Percentiles rank a stretch among this genome's conserved stretches.
Evolutionary conservation across 2,329 filamentous ascomycete species (phyloP).

Genomic region (Calonectria multiphialidica): DNA sequence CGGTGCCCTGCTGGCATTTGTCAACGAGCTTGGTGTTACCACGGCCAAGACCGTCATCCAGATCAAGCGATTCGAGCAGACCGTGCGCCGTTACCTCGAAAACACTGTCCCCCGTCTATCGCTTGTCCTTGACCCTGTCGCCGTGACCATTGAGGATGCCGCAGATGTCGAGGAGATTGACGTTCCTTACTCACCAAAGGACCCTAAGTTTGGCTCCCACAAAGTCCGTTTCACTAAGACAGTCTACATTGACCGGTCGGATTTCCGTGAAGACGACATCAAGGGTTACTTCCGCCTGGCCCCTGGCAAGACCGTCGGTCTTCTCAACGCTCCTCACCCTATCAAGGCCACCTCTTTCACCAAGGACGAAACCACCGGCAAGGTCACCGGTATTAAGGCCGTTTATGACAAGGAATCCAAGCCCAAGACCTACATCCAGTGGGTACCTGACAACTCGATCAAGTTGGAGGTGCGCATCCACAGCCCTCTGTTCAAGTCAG

Average conservation of each 20-base stretch:
- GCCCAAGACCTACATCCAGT: conserved; percentile 89
- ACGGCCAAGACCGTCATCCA: conserved; percentile 85
- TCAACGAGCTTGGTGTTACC: conserved; percentile 92
- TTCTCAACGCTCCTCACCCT: conserved; percentile 78
- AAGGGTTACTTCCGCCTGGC: conserved; percentile 85
- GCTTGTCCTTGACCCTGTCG: conserved; percentile 88
- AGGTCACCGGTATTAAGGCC: conserved; percentile 74
- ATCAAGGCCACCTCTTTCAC: conserved; percentile 78
- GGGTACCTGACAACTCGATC: conserved; percentile 79
- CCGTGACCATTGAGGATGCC: conserved; percentile 84
- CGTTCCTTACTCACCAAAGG: conserved; percentile 86
- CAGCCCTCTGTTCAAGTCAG: conserved; percentile 87
- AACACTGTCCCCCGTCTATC: conserved; percentile 88
- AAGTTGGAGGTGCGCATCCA: conserved; percentile 83
- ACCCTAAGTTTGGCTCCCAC: conserved; percentile 74
- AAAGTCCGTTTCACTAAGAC: conserved; percentile 76
- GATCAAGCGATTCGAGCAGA: conserved; percentile 85
- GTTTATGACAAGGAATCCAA: conserved; percentile 77
- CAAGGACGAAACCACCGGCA: conserved; percentile 73
- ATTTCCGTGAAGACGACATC: conserved; percentile 82
- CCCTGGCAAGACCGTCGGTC: conserved; percentile 81
- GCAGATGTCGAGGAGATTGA: conserved; percentile 69
- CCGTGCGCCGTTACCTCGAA: conserved; percentile 88
- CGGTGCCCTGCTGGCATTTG: conserved; percentile 88
- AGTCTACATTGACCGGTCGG: conserved; percentile 86